These are phyloP conservation scores for Calonectria pseudoreteaudii DNA, from an alignment of 2,329 filamentous ascomycete species.

Conservation along the genomic window DNA sequence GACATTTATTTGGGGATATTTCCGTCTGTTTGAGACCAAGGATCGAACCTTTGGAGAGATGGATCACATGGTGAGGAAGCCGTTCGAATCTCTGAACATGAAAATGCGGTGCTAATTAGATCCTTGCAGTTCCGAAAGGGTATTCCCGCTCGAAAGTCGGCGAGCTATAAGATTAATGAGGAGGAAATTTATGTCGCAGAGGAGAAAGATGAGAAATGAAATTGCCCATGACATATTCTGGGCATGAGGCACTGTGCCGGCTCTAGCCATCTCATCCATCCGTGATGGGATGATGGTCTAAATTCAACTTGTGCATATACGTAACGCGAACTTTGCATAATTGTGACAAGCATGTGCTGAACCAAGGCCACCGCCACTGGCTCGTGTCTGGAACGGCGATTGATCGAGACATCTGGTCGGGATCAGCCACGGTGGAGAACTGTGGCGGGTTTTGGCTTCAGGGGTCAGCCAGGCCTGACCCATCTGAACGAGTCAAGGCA, in stretches of 20 bases:
- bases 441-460: background rate
- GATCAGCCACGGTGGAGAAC: conserved; percentile 2
- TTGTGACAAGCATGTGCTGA: background rate
- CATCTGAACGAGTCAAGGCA: background rate
- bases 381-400: background rate
- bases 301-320: background rate
- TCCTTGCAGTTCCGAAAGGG: conserved; percentile 48
- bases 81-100: background rate
- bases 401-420: conserved; percentile 4
- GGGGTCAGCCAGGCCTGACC: background rate
- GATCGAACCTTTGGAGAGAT: conserved; percentile 59
- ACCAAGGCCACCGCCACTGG: background rate
- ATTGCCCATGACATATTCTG: background rate
- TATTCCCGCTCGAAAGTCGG: conserved; percentile 53
- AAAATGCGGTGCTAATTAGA: conserved; percentile 24
- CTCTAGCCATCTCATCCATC: background rate
- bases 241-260: background rate
- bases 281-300: background rate
- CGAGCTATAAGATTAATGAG: conserved; percentile 49
- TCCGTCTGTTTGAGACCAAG: conserved; percentile 59
- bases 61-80: conserved; percentile 52
- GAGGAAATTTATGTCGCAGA: conserved; percentile 47
- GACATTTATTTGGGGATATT: conserved; percentile 55
- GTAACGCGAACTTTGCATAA: background rate
- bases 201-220: conserved; percentile 34